These are phyloP conservation scores for Neofusicoccum cordaticola DNA, from an alignment of 2,329 filamentous ascomycete species.

Conservation along the genomic window DNA sequence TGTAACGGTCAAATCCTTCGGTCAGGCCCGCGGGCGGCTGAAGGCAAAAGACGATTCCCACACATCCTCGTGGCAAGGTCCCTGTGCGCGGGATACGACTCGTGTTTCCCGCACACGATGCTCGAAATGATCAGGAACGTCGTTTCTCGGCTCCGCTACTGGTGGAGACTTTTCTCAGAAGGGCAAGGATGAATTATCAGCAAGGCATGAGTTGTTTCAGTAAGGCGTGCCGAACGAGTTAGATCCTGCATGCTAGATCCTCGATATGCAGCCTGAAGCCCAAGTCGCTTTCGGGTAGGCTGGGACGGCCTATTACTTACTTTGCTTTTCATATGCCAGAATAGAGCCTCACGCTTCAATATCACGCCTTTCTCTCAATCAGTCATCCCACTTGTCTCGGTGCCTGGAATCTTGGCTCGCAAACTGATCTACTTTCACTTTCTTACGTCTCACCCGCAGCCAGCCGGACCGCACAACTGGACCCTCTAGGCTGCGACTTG, in stretches of 20 bases:
- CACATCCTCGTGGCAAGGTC: not conserved
- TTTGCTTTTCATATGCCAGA: not conserved
- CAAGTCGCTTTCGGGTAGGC: not conserved
- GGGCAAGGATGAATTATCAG: not conserved
- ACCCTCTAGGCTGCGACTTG: not conserved
- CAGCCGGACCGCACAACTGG: not conserved
- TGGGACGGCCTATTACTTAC: not conserved
- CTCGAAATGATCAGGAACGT: not conserved
- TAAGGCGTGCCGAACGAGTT: not conserved
- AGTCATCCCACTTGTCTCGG: not conserved
- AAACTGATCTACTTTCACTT: not conserved
- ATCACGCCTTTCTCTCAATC: not conserved
- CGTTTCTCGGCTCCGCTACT: not conserved
- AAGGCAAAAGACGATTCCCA: not conserved
- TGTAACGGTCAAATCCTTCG: not conserved
- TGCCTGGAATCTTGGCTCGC: not conserved
- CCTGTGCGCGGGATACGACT: not conserved
- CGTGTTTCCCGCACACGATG: not conserved
- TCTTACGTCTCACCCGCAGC: not conserved
- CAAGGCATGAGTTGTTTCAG: not conserved
- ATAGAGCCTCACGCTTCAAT: not conserved
- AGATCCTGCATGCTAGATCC: not conserved
- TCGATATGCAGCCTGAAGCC: not conserved
- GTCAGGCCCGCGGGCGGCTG: not conserved
- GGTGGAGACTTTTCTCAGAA: not conserved